Percentiles rank a stretch among this genome's conserved stretches.
Evolutionary conservation across 768 basidiomycete species (phyloP).

Genomic region (Russula ochroleuca): DNA sequence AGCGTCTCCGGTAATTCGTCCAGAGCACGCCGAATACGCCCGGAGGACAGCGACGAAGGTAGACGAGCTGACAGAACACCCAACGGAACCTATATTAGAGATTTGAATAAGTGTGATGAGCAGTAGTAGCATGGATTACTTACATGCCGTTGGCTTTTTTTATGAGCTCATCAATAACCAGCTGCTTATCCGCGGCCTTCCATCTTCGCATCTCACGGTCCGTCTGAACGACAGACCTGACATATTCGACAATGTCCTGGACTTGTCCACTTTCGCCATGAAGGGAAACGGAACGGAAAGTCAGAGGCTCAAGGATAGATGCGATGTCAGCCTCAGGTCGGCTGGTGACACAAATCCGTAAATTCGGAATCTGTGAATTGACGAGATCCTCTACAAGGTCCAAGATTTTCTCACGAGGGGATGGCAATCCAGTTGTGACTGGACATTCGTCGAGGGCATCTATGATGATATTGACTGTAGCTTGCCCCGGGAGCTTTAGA

Average conservation of each 20-base stretch:
- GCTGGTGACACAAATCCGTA: constrained; percentile 12
- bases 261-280: constrained; percentile 1
- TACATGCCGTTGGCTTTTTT: constrained; percentile 8
- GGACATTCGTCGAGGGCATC: constrained; percentile 16
- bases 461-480: not conserved
- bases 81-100: not conserved
- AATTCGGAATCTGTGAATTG: not conserved
- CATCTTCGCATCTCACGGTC: constrained; percentile 3
- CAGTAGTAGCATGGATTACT: not conserved
- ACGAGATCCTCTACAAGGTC: not conserved
- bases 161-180: not conserved
- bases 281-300: not conserved
- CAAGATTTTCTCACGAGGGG: constrained; percentile 1
- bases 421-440: not conserved
- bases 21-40: not conserved
- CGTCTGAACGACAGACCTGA: not conserved
- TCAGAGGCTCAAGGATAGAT: not conserved
- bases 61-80: not conserved
- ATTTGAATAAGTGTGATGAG: not conserved
- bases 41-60: not conserved
- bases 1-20: not conserved
- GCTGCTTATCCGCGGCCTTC: not conserved
- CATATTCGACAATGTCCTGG: not conserved
- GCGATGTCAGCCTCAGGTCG: constrained; percentile 7
- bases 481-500: not conserved